Percentiles rank a stretch among this genome's conserved stretches.
Evolutionary conservation across 1,284 basidiomycete species (phyloP).

Genomic region (Pseudozyma hubeiensis): DNA sequence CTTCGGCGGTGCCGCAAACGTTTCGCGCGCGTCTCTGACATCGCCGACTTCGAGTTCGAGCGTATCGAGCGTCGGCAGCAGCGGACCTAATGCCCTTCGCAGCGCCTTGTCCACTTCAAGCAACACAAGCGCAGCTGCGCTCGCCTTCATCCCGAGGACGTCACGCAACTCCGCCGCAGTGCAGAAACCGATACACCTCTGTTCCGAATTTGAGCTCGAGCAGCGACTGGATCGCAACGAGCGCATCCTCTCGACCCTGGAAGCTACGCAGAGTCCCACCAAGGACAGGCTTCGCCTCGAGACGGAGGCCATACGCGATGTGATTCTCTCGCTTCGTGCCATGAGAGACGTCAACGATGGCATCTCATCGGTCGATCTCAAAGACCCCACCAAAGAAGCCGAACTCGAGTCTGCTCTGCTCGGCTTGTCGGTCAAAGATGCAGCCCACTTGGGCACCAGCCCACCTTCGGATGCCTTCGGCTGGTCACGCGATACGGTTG

Average conservation of each 20-base stretch:
- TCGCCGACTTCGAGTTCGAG: conserved; percentile 9
- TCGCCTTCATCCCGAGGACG: conserved; percentile 44
- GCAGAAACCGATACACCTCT: conserved; percentile 42
- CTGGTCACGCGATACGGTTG: conserved; percentile 44
- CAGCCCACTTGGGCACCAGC: conserved; percentile 14
- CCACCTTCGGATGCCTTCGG: conserved; percentile 33
- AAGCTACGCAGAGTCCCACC: conserved; percentile 21
- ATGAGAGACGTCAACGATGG: conserved; percentile 39
- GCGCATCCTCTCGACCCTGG: conserved; percentile 39
- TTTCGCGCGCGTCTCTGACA: conserved; percentile 6
- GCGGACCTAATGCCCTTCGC: conserved; percentile 5
- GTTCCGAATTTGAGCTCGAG: conserved; percentile 50
- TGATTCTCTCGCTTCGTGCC: conserved; percentile 34
- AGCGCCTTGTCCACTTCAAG: conserved; percentile 6
- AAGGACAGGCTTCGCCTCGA: conserved; percentile 30
- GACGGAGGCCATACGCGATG: conserved; percentile 39
- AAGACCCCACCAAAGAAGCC: conserved; percentile 31
- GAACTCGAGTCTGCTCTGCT: conserved; percentile 44
- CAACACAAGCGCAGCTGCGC: conserved; percentile 27
- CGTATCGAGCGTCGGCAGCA: conserved; percentile 3
- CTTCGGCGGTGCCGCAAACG: neutral
- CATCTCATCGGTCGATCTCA: conserved; percentile 33
- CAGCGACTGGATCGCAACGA: conserved; percentile 49
- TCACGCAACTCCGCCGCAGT: conserved; percentile 38
- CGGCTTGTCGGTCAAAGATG: conserved; percentile 36